Evolutionary conservation across 1,139 yeast genomes (phyloP).

Genomic region (Saccharomyces pastorianus): DNA sequence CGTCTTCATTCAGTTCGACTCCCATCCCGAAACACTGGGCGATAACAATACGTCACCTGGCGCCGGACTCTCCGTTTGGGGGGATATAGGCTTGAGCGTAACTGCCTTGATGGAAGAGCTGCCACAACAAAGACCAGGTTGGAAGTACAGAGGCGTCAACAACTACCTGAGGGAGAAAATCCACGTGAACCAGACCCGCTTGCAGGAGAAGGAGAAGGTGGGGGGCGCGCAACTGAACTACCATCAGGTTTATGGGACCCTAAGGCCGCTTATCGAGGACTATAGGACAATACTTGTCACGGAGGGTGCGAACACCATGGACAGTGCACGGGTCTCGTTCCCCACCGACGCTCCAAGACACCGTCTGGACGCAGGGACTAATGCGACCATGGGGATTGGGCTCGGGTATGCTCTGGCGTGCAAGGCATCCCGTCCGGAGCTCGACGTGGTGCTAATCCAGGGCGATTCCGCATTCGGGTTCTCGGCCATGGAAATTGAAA

Average conservation of each 20-base stretch:
- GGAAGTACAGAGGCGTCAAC: constrained; percentile 26
- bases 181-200: constrained; percentile 33
- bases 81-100: constrained; percentile 42
- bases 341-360: constrained; percentile 44
- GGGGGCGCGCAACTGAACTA: constrained; percentile 34
- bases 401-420: constrained; percentile 59
- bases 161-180: constrained; percentile 29
- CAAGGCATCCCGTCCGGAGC: constrained; percentile 39
- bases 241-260: constrained; percentile 43
- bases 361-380: constrained; percentile 62
- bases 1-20: constrained; percentile 48
- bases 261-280: constrained; percentile 36
- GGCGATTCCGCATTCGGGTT: constrained; percentile 72
- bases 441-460: constrained; percentile 48
- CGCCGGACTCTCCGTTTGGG: constrained; percentile 26
- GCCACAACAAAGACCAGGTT: constrained; percentile 3
- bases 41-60: constrained; percentile 27
- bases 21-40: constrained; percentile 45
- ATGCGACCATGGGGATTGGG: constrained; percentile 68
- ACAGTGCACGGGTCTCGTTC: constrained; percentile 52
- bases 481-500: constrained; percentile 57
- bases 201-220: constrained; percentile 29
- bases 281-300: constrained; percentile 39
- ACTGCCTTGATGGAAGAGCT: constrained; percentile 29
- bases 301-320: constrained; percentile 74